Evolutionary conservation across 306 rosid genomes (phyloP).

Genomic region (Cucurbita moschata): DNA sequence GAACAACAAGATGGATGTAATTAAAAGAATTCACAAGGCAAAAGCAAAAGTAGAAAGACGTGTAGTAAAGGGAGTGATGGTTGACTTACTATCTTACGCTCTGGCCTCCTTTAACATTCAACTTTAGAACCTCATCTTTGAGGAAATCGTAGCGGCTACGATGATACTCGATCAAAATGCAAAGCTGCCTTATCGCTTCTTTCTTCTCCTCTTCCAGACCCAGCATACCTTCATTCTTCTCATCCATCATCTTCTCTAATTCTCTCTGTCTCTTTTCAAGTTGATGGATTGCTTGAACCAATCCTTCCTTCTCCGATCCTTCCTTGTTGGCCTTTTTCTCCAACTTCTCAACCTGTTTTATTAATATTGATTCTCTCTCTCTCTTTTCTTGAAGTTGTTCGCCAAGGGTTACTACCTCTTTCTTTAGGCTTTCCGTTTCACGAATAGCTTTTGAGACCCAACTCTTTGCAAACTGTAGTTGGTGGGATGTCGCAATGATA

Average conservation of each 20-base stretch:
- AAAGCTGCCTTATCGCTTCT: slow-evolving; percentile 87
- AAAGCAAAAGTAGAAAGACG: background rate
- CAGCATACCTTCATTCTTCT: slow-evolving; percentile 46
- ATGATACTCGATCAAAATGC: slow-evolving; percentile 86
- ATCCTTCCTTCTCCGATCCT: slow-evolving; percentile 42
- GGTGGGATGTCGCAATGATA: slow-evolving; percentile 28
- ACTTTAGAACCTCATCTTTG: slow-evolving; percentile 47
- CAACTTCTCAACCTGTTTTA: slow-evolving; percentile 31
- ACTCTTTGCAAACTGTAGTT: slow-evolving; percentile 43
- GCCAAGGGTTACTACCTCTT: slow-evolving; percentile 22
- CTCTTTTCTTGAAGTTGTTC: slow-evolving; percentile 33
- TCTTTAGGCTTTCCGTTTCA: slow-evolving; percentile 30
- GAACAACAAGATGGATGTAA: background rate
- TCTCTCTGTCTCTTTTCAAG: slow-evolving; percentile 52
- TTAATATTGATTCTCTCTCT: slow-evolving; percentile 21
- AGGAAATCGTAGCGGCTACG: slow-evolving; percentile 57
- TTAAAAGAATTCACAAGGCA: slow-evolving; percentile 8
- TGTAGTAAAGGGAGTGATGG: background rate
- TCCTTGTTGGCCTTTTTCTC: slow-evolving; percentile 40
- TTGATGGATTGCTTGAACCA: slow-evolving; percentile 31
- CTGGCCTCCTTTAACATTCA: slow-evolving; percentile 30
- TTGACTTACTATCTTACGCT: slow-evolving; percentile 30
- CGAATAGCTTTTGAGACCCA: slow-evolving; percentile 25
- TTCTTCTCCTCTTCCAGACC: slow-evolving; percentile 80
- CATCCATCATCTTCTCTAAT: slow-evolving; percentile 52